Base-by-base conservation (phyloP, 495 filamentous ascomycete genomes). In the Hyaloscypha hepaticicola region DNA sequence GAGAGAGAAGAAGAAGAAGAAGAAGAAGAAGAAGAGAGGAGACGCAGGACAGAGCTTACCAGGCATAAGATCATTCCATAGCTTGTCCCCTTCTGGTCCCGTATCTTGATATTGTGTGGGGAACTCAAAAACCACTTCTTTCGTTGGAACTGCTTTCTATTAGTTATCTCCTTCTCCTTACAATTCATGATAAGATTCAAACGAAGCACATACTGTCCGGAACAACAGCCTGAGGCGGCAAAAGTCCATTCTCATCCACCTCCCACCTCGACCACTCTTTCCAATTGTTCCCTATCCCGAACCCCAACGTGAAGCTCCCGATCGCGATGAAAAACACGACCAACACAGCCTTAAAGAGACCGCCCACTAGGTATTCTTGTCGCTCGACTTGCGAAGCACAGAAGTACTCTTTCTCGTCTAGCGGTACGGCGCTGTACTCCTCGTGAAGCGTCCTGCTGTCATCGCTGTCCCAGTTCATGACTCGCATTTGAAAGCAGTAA, bases 61-160 rank as follows among this genome's bases (percentile, higher is more conserved):
- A 16, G 72, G 71, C 71, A 73, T 73, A 33, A 72, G 34, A 14
- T 69, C 63, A 50, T 72, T 60, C 72, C 72, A 74, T 1, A 72
- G 34, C 24, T 66, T 66, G 55, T 74, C 70, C 0, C 65, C 71
- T 11, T 63, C 60, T 7, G 52, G 48, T 26, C 69, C 60, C 0
- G 63, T 71, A 16, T 73, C 64, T 48, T 74, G 69, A 60, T 70
- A 74, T 45, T 61, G 63, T 0, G 65, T 66, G 1, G 69, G 70
- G 29, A 72, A 71, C 27, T 67, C 6, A 57, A 74, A 74, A 28
- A 31, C 62, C 16, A 70, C 64, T 6, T 55, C 49, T 51, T 66
- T 69, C 25, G 41, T 59, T 12, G 72, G 72, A 24, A 74, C 72
- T 74, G 63, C 7, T 21, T 38, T 31, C 34, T 33, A 2, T 62